Evolutionary conservation across 1,284 basidiomycete species (phyloP).

Genomic region (Cutaneotrichosporon mucoides): DNA sequence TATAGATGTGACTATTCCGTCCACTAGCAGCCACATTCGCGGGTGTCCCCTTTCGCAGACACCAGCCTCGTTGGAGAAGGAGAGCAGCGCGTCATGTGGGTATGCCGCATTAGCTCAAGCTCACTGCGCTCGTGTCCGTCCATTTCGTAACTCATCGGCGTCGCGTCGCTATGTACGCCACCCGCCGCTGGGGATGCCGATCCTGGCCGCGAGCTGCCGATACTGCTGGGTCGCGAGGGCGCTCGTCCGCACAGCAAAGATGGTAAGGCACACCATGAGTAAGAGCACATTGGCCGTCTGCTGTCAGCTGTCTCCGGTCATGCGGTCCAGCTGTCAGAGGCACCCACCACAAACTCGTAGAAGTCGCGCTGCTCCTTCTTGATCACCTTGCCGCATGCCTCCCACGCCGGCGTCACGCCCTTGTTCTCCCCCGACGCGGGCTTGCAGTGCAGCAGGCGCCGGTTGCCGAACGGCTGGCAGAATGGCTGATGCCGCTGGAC

Average conservation of each 20-base stretch:
- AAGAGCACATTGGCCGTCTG: constrained; percentile 65
- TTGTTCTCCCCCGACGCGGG: constrained; percentile 38
- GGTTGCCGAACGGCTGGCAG: constrained; percentile 85
- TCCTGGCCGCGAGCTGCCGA: constrained; percentile 73
- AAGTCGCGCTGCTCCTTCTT: constrained; percentile 73
- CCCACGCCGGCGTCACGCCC: constrained; percentile 73
- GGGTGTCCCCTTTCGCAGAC: too few species aligned
- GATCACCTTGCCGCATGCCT: constrained; percentile 79
- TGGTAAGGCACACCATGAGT: constrained; percentile 59
- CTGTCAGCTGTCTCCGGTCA: background rate
- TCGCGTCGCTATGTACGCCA: constrained; percentile 4
- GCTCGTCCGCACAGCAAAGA: constrained; percentile 65
- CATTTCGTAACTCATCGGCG: too few species aligned
- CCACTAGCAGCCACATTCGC: too few species aligned
- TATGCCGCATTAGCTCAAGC: too few species aligned
- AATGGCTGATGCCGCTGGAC: constrained; percentile 72
- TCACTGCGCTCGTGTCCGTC: too few species aligned
- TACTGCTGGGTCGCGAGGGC: constrained; percentile 68
- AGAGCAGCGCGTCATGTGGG: too few species aligned
- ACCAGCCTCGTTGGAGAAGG: too few species aligned
- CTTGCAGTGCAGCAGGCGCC: constrained; percentile 74
- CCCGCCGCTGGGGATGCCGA: constrained; percentile 50
- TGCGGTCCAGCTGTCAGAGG: too few species aligned
- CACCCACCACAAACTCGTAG: constrained; percentile 74
- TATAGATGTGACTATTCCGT: too few species aligned